Evolutionary conservation across 2,329 filamentous ascomycete species (phyloP), one percentile per base, ranked within the genome.

Genomic region (Hypoxylon sp.): DNA sequence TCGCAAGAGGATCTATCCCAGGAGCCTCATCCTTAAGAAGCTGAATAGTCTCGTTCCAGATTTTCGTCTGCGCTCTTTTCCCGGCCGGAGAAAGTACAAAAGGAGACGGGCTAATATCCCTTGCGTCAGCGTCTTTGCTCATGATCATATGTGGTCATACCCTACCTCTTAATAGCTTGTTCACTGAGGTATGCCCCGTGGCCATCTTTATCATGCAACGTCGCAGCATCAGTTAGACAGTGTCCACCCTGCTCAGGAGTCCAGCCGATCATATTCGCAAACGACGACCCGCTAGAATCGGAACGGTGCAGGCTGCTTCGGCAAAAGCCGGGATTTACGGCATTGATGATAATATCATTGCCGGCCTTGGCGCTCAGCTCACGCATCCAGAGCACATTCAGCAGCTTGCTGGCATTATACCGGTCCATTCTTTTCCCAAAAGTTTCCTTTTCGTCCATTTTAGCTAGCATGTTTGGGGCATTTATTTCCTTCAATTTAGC

Each of bases 141-240:
- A 13, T 5, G 31, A 29, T 8, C 5, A 31, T 14, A 52, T 52
- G 29, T 24, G 17, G 13, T 13, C 14, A 35, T 6, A 22, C 42
- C 63, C 51, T 47, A 67, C 72, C 44, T 71, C 59, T 60, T 63
- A 26, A 72, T 53, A 37, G 35, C 64, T 63, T 73, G 71, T 53
- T 74, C 67, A 24, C 73, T 74, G 8, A 73, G 29, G 13, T 71
- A 72, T 26, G 59, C 59, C 8, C 70, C 71, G 37, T 69, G 60
- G 17, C 39, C 13, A 17, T 61, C 55, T 39, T 64, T 52, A 2
- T 47, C 47, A 29, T 74, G 66, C 24, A 53, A 51, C 10, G 54
- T 64, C 1, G 66, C 63, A 10, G 71, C 71, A 55, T 72, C 62
- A 0, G 59, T 63, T 17, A 71, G 48, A 24, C 46, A 63, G 44